phyloP scores from a whole-genome alignment of 108 stramenopile genomes.

The Schizochytrium sp. region DNA sequence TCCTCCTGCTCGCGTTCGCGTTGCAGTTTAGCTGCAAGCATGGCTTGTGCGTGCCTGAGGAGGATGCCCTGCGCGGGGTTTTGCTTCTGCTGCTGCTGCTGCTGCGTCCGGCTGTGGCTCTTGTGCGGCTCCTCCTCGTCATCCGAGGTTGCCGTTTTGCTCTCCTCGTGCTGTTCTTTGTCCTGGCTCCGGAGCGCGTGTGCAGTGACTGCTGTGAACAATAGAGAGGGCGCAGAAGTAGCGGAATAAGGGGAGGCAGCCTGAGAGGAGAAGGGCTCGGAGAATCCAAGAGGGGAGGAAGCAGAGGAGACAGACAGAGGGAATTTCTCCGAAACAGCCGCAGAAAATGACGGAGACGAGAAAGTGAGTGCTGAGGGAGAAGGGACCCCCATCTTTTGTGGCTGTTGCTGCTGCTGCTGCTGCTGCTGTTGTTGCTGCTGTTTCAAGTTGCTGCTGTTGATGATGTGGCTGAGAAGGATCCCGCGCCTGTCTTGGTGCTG shows the following conservation, averaged over 20 bases:
- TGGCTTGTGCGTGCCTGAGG: too few relatives aligned
- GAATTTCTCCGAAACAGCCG: neutral
- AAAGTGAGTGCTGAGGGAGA: too few relatives aligned
- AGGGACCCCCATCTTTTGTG: neutral
- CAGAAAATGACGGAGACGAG: neutral
- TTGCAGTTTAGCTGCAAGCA: neutral
- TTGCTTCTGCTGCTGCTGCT: neutral
- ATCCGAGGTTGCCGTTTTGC: neutral
- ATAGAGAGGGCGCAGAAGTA: neutral
- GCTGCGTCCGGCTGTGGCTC: neutral
- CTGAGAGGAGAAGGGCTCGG: neutral
- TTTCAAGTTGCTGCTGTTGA: too few relatives aligned
- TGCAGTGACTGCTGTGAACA: neutral
- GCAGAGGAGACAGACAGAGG: neutral
- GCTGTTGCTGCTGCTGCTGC: too few relatives aligned
- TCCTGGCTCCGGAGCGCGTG: neutral
- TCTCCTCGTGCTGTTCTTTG: conserved; percentile 5
- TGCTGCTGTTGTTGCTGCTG: too few relatives aligned
- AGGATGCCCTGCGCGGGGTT: too few relatives aligned
- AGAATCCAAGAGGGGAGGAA: neutral
- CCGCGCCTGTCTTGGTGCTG: too few relatives aligned
- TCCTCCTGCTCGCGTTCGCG: neutral
- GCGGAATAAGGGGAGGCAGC: neutral
- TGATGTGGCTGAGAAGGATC: too few relatives aligned
- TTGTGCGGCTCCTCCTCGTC: neutral